Evolutionary conservation across 1,284 basidiomycete species (phyloP).

Genomic region (Puccinia hordei): DNA sequence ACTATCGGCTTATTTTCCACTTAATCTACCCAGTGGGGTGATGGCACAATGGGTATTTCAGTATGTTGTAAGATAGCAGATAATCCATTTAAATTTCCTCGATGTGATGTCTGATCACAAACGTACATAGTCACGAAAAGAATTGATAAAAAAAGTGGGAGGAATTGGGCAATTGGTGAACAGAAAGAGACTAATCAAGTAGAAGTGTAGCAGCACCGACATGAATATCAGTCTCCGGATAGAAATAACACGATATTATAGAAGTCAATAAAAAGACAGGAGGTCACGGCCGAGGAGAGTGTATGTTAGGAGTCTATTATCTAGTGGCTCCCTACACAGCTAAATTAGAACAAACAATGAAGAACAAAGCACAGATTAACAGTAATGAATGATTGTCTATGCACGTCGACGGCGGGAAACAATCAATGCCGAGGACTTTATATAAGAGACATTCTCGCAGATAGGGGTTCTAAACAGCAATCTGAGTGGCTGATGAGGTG

Average conservation of each 20-base stretch:
- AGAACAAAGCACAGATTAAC: not conserved
- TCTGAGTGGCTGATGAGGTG: slow-evolving; percentile 13
- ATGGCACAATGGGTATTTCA: too few relatives aligned
- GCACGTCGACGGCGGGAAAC: slow-evolving; percentile 9
- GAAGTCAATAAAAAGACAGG: not conserved
- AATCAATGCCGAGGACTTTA: slow-evolving; percentile 11
- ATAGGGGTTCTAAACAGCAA: slow-evolving; percentile 16
- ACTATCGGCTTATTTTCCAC: too few relatives aligned
- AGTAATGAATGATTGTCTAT: slow-evolving; percentile 11
- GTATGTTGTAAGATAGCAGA: not conserved
- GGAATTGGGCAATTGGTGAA: not conserved
- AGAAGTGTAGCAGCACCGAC: slow-evolving; percentile 5
- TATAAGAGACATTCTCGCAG: not conserved
- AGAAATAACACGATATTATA: not conserved
- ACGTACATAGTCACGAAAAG: not conserved
- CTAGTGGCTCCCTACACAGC: too few relatives aligned
- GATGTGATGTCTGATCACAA: not conserved
- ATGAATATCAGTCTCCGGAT: slow-evolving; percentile 1
- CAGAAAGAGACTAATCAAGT: slow-evolving; percentile 9
- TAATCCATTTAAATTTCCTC: not conserved
- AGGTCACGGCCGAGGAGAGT: not conserved
- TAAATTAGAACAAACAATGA: too few relatives aligned
- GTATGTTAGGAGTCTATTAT: too few relatives aligned
- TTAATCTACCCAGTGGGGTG: too few relatives aligned
- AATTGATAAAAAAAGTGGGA: not conserved